Evolutionary conservation across 2,329 filamentous ascomycete genomes (phyloP), one percentile per base, ranked within the genome.

Genomic region (Rutstroemia sp.): DNA sequence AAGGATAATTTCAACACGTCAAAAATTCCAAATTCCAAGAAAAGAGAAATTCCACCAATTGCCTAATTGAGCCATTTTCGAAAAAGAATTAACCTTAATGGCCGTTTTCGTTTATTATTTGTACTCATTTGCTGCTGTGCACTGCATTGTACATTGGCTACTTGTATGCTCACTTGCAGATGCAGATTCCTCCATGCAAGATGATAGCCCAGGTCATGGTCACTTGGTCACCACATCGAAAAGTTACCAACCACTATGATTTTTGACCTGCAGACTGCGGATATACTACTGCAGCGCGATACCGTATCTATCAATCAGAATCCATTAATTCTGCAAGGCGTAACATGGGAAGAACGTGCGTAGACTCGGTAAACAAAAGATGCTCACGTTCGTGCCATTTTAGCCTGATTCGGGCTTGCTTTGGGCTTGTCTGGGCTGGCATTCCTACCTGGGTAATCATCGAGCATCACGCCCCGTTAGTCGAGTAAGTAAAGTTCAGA

Each of bases 261-360:
- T 56, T 56, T 56, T 45, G 47, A 12, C 53, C 53, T 56, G 53
- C 53, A 56, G 53, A 56, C 19, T 51, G 53, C 53, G 53, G 53
- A 56, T 51, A 49, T 56, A 51, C 53, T 56, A 56, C 49, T 55
- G 53, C 47, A 56, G 25, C 50, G 53, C 53, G 53, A 56, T 56
- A 56, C 27, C 47, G 19, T 38, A 14, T 56, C 47, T 46, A 25
- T 56, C 53, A 56, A 56, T 56, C 53, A 56, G 36, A 51, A 30
- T 23, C 38, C 19, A 30, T 51, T 19, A 51, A 45, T 51, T 25
- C 19, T 47, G 21, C 44, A 47, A 27, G 44, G 44, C 44, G 44
- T 47, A 27, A 47, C 49, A 51, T 51, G 21, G 48, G 34, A 39
- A 51, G 39, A 19, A 42, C n/a, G 39, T 42, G 19, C n/a, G 39